Conservation (phyloP, 129 eudicot genomes). For the Deinandra increscens region DNA sequence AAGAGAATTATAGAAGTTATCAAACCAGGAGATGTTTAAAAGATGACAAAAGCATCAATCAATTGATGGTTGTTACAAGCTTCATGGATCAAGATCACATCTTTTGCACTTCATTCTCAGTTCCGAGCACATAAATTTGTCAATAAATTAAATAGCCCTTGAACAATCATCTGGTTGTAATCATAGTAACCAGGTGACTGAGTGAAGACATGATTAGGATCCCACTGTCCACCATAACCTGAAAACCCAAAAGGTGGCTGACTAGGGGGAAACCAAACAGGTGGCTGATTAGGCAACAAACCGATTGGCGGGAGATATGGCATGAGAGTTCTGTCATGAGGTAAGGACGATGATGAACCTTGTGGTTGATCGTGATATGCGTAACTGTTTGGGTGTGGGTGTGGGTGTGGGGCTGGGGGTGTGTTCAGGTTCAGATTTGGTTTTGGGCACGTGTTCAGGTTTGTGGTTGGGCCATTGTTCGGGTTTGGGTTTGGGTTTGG, state of each 20-base stretch:
- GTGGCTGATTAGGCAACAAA: background rate
- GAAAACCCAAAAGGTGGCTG: constrained; percentile 10
- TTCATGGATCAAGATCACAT: background rate
- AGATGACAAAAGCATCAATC: background rate
- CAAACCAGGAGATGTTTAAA: background rate
- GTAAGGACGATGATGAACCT: constrained; percentile 17
- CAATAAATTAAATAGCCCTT: background rate
- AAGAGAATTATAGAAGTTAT: background rate
- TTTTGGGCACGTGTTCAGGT: background rate
- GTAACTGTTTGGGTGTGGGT: background rate
- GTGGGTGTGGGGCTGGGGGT: background rate
- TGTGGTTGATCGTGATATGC: constrained; percentile 3
- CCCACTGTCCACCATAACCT: constrained; percentile 16
- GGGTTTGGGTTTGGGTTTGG: background rate
- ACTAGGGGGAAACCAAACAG: background rate
- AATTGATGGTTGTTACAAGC: background rate
- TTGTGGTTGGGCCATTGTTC: background rate
- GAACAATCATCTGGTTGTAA: background rate
- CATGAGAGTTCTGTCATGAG: background rate
- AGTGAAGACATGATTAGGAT: constrained; percentile 4
- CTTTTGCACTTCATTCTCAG: background rate
- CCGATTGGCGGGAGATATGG: background rate
- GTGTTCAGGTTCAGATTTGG: background rate
- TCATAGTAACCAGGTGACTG: constrained; percentile 19
- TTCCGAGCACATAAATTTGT: background rate